phyloP scores from a whole-genome alignment of 208 protist species.

The Leishmania lainsoni region DNA sequence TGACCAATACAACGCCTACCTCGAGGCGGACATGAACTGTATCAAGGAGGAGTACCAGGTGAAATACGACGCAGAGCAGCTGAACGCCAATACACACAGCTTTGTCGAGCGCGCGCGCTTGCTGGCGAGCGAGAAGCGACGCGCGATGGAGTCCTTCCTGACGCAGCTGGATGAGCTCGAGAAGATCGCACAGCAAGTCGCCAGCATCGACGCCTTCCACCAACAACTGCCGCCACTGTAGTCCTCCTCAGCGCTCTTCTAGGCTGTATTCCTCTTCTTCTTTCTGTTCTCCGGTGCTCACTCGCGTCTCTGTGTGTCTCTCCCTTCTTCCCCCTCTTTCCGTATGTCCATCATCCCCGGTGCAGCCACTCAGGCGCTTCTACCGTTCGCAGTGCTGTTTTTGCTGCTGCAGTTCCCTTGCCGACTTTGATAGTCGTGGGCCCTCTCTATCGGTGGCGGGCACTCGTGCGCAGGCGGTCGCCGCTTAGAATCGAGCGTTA shows the following conservation, averaged over 20 bases:
- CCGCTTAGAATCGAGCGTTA: neutral
- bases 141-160: slow-evolving; percentile 43
- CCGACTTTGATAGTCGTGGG: no score
- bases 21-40: slow-evolving; percentile 55
- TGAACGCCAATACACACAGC: slow-evolving; percentile 26
- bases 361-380: neutral
- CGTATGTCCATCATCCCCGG: neutral
- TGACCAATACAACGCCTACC: slow-evolving; percentile 45
- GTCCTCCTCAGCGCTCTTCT: neutral
- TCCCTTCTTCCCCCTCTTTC: neutral
- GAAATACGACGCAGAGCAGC: slow-evolving; percentile 62
- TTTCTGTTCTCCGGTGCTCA: neutral
- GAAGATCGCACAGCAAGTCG: slow-evolving; percentile 28
- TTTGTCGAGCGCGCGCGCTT: slow-evolving; percentile 41
- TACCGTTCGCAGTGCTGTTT: neutral
- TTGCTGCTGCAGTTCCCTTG: neutral
- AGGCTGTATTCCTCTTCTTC: neutral
- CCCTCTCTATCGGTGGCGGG: neutral
- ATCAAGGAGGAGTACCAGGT: slow-evolving; percentile 67
- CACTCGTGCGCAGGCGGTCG: neutral
- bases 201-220: slow-evolving; percentile 16
- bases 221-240: slow-evolving; percentile 8
- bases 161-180: slow-evolving; percentile 37
- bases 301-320: neutral
- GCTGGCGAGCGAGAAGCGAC: slow-evolving; percentile 35